phyloP scores from a whole-genome alignment of 257 asterid genomes.

The Ocimum tenuiflorum region DNA sequence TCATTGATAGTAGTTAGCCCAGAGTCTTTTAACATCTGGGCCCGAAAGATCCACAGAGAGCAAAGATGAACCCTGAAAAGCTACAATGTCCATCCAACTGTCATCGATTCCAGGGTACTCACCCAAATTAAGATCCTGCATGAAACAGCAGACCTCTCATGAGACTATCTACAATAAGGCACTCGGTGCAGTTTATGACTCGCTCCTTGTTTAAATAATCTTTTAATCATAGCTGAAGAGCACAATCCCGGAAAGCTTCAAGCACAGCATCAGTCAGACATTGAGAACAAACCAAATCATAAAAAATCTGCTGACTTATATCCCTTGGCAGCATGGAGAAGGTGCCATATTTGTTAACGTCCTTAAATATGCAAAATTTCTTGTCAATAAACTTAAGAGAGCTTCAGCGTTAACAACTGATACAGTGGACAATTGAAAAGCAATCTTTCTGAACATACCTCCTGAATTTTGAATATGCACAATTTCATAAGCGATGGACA shows the following conservation, averaged over 20 bases:
- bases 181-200: conserved; percentile 9
- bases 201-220: neutral
- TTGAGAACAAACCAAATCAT: conserved; percentile 68
- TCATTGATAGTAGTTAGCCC: conserved; percentile 60
- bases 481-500: conserved; percentile 76
- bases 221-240: conserved; percentile 66
- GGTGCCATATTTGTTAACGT: conserved; percentile 46
- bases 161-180: conserved; percentile 11
- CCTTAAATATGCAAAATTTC: conserved; percentile 40
- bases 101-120: conserved; percentile 71
- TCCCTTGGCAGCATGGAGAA: conserved; percentile 89
- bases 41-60: conserved; percentile 79
- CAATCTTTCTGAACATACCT: conserved; percentile 38
- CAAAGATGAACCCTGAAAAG: conserved; percentile 81
- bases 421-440: neutral
- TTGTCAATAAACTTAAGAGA: neutral
- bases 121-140: conserved; percentile 85
- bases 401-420: neutral
- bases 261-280: conserved; percentile 45
- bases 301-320: conserved; percentile 79
- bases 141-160: conserved; percentile 14
- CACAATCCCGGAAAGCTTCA: conserved; percentile 90
- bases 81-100: conserved; percentile 71
- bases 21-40: conserved; percentile 66
- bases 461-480: conserved; percentile 62